These are phyloP conservation scores for Chlamydomonas schloesseri DNA, from an alignment of 139 green algal species.

Conservation along the genomic window DNA sequence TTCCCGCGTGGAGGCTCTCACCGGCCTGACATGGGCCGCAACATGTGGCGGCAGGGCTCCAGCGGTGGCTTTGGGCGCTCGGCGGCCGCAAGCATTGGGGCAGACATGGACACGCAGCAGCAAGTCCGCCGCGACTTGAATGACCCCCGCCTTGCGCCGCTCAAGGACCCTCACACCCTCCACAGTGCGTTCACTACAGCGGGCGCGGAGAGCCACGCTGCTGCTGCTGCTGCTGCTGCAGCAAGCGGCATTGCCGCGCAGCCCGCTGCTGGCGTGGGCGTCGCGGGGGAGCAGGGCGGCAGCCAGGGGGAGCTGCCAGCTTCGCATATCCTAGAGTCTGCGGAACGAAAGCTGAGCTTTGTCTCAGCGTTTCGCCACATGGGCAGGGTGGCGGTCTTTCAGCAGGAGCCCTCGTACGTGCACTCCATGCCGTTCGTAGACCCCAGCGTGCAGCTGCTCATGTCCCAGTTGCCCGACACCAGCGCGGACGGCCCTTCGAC, in stretches of 20 bases:
- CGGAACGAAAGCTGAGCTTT: conserved; percentile 10
- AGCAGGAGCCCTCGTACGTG: not conserved
- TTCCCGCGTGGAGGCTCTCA: too few species aligned
- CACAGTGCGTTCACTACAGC: conserved; percentile 18
- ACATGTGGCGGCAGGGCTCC: too few species aligned
- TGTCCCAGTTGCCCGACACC: not conserved
- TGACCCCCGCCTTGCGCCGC: too few species aligned
- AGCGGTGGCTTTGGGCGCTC: too few species aligned
- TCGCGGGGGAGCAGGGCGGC: too few species aligned
- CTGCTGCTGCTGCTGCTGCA: not conserved
- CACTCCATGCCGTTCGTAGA: conserved; percentile 1
- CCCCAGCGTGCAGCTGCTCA: not conserved
- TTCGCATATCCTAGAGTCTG: not conserved
- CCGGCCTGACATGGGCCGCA: too few species aligned
- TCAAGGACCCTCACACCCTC: not conserved
- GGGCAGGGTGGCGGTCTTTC: not conserved
- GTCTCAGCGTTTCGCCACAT: conserved; percentile 4
- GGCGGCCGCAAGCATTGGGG: too few species aligned
- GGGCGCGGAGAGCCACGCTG: not conserved
- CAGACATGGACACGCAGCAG: too few species aligned
- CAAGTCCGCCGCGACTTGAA: too few species aligned
- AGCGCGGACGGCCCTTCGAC: not conserved
- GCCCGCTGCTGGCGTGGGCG: too few species aligned
- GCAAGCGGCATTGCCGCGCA: not conserved
- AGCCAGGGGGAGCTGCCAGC: too few species aligned